These are phyloP conservation scores for Mucor racemosus DNA, from an alignment of 371 early-diverging fungal species.

Conservation along the genomic window DNA sequence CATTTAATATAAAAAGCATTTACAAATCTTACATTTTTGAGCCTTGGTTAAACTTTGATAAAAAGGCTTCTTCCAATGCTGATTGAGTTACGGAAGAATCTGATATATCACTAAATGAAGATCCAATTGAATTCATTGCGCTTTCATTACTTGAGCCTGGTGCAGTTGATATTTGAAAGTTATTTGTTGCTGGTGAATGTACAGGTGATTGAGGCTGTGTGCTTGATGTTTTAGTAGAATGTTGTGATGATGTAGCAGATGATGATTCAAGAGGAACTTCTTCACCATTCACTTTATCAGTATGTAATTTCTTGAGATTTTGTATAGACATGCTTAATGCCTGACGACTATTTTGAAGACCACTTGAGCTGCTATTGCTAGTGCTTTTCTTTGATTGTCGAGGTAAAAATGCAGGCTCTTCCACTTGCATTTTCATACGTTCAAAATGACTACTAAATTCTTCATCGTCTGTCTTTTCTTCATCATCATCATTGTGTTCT, in stretches of 20 bases:
- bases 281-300: not conserved
- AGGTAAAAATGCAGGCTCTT: slow-evolving; percentile 49
- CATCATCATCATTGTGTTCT: slow-evolving; percentile 1
- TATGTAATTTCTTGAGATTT: slow-evolving; percentile 10
- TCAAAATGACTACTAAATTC: slow-evolving; percentile 37
- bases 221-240: not conserved
- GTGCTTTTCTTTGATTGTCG: not conserved
- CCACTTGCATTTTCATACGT: slow-evolving; percentile 36
- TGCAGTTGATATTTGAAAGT: slow-evolving; percentile 11
- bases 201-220: slow-evolving; percentile 7
- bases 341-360: slow-evolving; percentile 14
- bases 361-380: not conserved
- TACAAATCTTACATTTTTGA: slow-evolving; percentile 56
- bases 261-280: not conserved
- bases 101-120: slow-evolving; percentile 62
- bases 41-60: slow-evolving; percentile 58
- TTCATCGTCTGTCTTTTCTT: slow-evolving; percentile 28
- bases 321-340: slow-evolving; percentile 21
- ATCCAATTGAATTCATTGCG: slow-evolving; percentile 56
- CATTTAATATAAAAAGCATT: not conserved
- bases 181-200: slow-evolving; percentile 9
- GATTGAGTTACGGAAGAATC: slow-evolving; percentile 67
- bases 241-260: not conserved
- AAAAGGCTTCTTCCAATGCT: slow-evolving; percentile 63
- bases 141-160: slow-evolving; percentile 34